Evolutionary conservation across 345 rosid species (phyloP).

Genomic region (Euphorbia lathyris): DNA sequence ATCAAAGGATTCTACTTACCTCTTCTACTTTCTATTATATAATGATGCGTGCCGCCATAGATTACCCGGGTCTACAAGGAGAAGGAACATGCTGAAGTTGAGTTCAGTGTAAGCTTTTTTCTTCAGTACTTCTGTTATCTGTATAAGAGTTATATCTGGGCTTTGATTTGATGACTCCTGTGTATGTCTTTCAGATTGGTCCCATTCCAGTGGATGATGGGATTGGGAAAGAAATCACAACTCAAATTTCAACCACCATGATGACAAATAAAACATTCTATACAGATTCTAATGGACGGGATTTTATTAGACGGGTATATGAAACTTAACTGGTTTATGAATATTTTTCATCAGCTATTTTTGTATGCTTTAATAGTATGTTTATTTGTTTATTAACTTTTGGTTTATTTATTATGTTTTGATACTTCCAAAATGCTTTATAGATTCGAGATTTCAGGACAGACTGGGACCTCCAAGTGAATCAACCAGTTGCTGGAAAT

Average conservation of each 20-base stretch:
- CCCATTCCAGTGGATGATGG: conserved; percentile 90
- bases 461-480: conserved; percentile 83
- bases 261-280: conserved; percentile 78
- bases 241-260: conserved; percentile 67
- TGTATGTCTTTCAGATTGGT: conserved; percentile 55
- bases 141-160: conserved; percentile 2
- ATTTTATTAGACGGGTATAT: conserved; percentile 83
- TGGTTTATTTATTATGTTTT: conserved; percentile 16
- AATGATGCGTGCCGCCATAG: conserved; percentile 34
- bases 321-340: background rate
- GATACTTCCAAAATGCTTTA: conserved; percentile 22
- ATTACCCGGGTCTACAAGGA: conserved; percentile 80
- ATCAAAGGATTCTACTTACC: background rate
- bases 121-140: conserved; percentile 5
- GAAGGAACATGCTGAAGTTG: conserved; percentile 85
- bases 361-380: background rate
- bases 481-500: conserved; percentile 90
- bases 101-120: conserved; percentile 71
- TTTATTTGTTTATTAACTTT: conserved; percentile 8
- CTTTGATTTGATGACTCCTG: conserved; percentile 21
- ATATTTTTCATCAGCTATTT: conserved; percentile 5
- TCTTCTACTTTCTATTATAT: conserved; percentile 15
- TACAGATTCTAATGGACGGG: conserved; percentile 93
- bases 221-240: conserved; percentile 75
- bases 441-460: conserved; percentile 81